Base-by-base conservation (phyloP, 2,329 filamentous ascomycete species). In the Salinomyces thailandicus region DNA sequence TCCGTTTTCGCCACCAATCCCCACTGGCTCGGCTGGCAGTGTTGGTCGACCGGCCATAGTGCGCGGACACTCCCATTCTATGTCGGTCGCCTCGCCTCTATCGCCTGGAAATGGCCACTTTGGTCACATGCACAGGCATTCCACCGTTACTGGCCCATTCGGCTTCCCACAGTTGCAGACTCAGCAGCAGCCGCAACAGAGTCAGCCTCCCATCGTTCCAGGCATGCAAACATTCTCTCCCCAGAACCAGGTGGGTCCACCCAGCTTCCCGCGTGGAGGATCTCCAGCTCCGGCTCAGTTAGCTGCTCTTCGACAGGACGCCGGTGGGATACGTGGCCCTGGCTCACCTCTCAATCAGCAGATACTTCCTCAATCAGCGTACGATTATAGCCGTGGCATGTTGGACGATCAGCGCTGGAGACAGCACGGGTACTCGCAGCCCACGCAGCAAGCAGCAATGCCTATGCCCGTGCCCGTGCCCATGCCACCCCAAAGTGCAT, bases 1-100 rank as follows among this genome's bases (percentile, higher is more conserved):
- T 34, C 77, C 85, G 4, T 86, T 89, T 53, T 93, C 87, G 15
- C 86, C 89, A 7, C 85, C 86, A 1, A 63, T 93, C 17, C 83
- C 83, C 14, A 78, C 85, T 1, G 79, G 78, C 0, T 93, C 86
- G 18, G 81, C 79, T 9, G 77, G 75, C 19, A 89, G 84, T 62
- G 81, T 68, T 20, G 61, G 47, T 6, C 48, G 53, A 5, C 53
- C 54, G 18, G 43, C 44, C 4, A 50, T 54, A 39, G 34, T 50
- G 28, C 52, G 55, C 17, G 55, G 57, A 5, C 57, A 60, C 31
- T 57, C 57, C n/a, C 56, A 80, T 31, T 75, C 35, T 64, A 81
- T 55, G 20, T 77, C 81, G 7, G 71, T 81, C 28, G 71, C 76
- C 2, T 91, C 86, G 4, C 85, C 86, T 1, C 72, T 75, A 5